These are phyloP conservation scores for Sherardia arvensis DNA, from an alignment of 257 asterid species.

Conservation along the genomic window DNA sequence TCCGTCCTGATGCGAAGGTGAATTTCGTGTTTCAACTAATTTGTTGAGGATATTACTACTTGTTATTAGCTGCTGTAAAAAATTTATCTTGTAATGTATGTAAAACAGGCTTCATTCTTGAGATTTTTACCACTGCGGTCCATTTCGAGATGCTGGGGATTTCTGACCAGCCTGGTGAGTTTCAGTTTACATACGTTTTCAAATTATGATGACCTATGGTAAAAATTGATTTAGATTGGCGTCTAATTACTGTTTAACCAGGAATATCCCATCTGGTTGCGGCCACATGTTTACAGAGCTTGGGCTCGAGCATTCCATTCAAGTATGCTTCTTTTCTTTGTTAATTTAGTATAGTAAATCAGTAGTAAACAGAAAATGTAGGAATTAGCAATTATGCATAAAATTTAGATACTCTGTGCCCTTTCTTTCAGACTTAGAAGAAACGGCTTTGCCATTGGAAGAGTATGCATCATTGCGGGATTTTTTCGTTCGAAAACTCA, in stretches of 20 bases:
- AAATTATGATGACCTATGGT: neutral
- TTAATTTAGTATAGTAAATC: neutral
- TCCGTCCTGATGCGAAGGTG: constrained; percentile 87
- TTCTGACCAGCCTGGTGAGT: constrained; percentile 64
- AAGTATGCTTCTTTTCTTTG: constrained; percentile 35
- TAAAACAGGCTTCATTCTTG: constrained; percentile 62
- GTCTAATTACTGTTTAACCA: constrained; percentile 28
- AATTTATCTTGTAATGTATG: constrained; percentile 1
- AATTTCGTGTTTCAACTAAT: constrained; percentile 7
- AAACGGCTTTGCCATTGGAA: constrained; percentile 73
- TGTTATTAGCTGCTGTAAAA: constrained; percentile 1
- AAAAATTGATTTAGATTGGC: neutral
- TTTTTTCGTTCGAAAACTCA: constrained; percentile 72
- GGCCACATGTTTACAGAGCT: constrained; percentile 74
- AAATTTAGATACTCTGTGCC: constrained; percentile 7
- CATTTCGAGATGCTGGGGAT: constrained; percentile 89
- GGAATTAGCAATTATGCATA: constrained; percentile 2
- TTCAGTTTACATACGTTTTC: constrained; percentile 1
- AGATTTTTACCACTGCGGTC: constrained; percentile 74
- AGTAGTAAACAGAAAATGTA: neutral
- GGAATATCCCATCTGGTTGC: constrained; percentile 85
- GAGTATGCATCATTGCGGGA: constrained; percentile 72
- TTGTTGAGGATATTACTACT: neutral
- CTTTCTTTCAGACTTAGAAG: constrained; percentile 58
- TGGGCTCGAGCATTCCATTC: constrained; percentile 99